phyloP scores from a whole-genome alignment of 225 moss, liverwort and hornwort genomes.

The Climacium dendroides region DNA sequence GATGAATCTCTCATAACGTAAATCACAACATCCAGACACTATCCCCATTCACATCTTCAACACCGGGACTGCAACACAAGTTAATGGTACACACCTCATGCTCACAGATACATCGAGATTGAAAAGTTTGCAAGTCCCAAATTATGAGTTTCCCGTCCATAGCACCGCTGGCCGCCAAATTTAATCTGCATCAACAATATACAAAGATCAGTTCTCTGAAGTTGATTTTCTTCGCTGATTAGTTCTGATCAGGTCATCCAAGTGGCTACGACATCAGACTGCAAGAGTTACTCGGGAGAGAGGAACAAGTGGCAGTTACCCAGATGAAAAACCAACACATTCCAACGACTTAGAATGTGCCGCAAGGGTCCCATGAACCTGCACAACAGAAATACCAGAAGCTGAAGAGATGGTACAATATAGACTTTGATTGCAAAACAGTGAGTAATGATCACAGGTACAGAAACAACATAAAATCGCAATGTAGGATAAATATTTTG shows the following conservation, averaged over 20 bases:
- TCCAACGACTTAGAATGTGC: constrained; percentile 75
- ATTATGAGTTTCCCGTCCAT: constrained; percentile 90
- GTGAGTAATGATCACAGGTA: neutral
- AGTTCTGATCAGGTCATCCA: neutral
- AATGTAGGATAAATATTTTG: neutral
- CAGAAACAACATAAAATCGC: neutral
- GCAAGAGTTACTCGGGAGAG: neutral
- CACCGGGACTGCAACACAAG: neutral
- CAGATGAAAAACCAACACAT: constrained; percentile 65
- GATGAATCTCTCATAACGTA: neutral
- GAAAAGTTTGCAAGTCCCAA: constrained; percentile 83
- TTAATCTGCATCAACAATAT: constrained; percentile 27
- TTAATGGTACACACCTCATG: constrained; percentile 59
- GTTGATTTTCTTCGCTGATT: neutral
- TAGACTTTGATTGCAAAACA: neutral
- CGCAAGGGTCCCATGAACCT: constrained; percentile 58
- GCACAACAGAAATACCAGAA: constrained; percentile 3
- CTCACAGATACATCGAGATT: constrained; percentile 65
- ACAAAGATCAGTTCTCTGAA: neutral
- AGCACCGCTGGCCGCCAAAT: constrained; percentile 71
- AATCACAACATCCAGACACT: neutral
- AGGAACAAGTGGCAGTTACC: constrained; percentile 29
- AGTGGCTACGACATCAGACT: neutral
- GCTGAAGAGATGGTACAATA: neutral
- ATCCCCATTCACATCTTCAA: neutral